Base-by-base conservation (phyloP, 2,329 filamentous ascomycete genomes). In the Ceratocystis colombiana region DNA sequence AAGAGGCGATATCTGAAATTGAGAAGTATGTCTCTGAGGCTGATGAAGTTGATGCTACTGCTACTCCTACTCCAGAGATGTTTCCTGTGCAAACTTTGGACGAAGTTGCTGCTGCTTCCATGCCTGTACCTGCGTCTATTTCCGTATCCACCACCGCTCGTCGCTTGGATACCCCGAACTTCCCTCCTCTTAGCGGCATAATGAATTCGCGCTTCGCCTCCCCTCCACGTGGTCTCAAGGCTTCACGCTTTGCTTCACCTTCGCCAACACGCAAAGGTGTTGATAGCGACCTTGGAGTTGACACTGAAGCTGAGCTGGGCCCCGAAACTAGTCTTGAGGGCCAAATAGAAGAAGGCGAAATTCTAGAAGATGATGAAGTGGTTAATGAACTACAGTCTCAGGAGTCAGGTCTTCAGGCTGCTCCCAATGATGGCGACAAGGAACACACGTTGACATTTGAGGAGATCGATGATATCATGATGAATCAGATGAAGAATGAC, bases 391-490 rank as follows among this genome's bases (percentile, higher is more conserved):
- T 69, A n/a, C 15, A 37, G 22, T n/a, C 28, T 25, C 66, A 71
- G 53, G 70, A 72, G 15, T 68, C 69, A 33, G 64, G 48, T 15
- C 67, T 17, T 62, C 66, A 64, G 20, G 37, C 71, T 70, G 50
- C 72, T 72, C 55, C 73, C 71, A 70, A 69, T n/a, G 69, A 71
- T 25, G 25, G 15, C 4, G 69, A 71, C 3, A 72, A 22, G 78
- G 79, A 69, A 2, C 12, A 20, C 12, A 41, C 20, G 15, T 79
- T 78, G 5, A 83, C 86, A 0, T 89, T 89, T 71, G 87, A 93
- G 70, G 91, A 96, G 73, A 92, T 96, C 71, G 92, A 96, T 77
- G 90, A 88, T 57, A 86, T 96, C 64, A 96, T 97, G 90, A 96
- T 97, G 90, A 84, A 87, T 70, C 88, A 94, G 68, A 82, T 96